Evolutionary conservation across 1,284 basidiomycete species (phyloP).

Genomic region (Moniliella sp.): DNA sequence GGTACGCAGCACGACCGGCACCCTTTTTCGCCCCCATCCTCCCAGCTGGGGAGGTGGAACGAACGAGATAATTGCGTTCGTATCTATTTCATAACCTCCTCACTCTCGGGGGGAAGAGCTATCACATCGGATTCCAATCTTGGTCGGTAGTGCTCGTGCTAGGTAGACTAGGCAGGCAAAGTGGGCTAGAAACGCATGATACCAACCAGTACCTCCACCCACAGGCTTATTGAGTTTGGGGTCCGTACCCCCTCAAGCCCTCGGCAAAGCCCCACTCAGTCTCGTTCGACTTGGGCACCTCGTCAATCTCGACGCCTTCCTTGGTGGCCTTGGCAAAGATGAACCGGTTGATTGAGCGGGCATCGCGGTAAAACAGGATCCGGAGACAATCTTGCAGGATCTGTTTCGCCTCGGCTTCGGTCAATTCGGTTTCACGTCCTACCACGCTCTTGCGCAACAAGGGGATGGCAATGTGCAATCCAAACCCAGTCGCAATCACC

Average conservation of each 20-base stretch:
- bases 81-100: too few relatives aligned
- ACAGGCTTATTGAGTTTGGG: too few relatives aligned
- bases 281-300: slow-evolving; percentile 51
- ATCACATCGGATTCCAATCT: too few relatives aligned
- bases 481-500: slow-evolving; percentile 90
- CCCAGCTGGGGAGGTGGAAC: too few relatives aligned
- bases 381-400: slow-evolving; percentile 72
- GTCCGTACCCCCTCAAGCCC: slow-evolving; percentile 63
- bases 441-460: slow-evolving; percentile 74
- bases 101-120: too few relatives aligned
- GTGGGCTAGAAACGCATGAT: too few relatives aligned
- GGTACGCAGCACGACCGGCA: too few relatives aligned
- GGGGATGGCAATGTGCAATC: slow-evolving; percentile 84
- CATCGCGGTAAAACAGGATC: slow-evolving; percentile 89
- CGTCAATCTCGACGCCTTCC: slow-evolving; percentile 57
- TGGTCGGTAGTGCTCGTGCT: too few relatives aligned
- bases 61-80: too few relatives aligned
- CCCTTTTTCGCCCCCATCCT: too few relatives aligned
- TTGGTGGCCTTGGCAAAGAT: slow-evolving; percentile 68
- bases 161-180: too few relatives aligned
- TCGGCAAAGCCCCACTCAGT: slow-evolving; percentile 86
- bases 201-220: too few relatives aligned
- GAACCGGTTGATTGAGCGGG: slow-evolving; percentile 80
- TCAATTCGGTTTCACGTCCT: slow-evolving; percentile 51
- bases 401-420: slow-evolving; percentile 55